These are phyloP conservation scores for Xylaria arbuscula DNA, from an alignment of 2,329 filamentous ascomycete genomes.

Conservation along the genomic window DNA sequence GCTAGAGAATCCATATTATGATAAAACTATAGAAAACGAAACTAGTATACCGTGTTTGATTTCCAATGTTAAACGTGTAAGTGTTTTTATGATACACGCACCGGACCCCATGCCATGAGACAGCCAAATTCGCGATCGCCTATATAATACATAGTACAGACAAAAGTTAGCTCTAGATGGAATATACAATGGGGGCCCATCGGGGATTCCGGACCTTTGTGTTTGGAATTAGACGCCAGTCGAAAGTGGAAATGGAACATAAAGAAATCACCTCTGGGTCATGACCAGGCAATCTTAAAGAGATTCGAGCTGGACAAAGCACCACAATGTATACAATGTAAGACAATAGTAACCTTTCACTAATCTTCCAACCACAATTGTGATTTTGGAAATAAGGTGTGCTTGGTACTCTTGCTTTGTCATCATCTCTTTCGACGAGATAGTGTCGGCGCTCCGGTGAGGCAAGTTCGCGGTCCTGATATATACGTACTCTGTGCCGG, in stretches of 20 bases:
- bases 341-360: not conserved
- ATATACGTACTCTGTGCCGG: not conserved
- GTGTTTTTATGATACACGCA: not conserved
- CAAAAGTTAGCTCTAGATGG: not conserved
- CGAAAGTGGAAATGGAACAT: not conserved
- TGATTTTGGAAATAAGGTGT: not conserved
- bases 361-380: not conserved
- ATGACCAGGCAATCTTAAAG: not conserved
- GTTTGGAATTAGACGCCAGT: not conserved
- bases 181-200: not conserved
- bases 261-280: not conserved
- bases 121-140: not conserved
- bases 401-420: not conserved
- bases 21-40: not conserved
- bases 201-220: not conserved
- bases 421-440: not conserved
- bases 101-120: not conserved
- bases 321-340: not conserved
- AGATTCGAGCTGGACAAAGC: not conserved
- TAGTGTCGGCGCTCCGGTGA: not conserved
- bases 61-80: not conserved
- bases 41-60: not conserved
- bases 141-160: not conserved
- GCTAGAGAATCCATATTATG: not conserved
- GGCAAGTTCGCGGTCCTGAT: not conserved